Evolutionary conservation across 1,284 basidiomycete genomes (phyloP).

Genomic region (Phylloporus sp.): DNA sequence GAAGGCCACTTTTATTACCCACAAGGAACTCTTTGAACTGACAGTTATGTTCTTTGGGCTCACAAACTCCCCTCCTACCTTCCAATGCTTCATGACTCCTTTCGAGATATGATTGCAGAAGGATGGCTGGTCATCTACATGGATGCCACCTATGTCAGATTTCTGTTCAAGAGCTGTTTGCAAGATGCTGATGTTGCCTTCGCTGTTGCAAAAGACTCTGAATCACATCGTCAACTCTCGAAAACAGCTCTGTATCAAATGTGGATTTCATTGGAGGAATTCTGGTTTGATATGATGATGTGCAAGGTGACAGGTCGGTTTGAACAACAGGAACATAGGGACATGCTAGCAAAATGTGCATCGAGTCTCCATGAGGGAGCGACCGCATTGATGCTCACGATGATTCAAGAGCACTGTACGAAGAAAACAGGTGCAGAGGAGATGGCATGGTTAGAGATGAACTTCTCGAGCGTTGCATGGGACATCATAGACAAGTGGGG

Average conservation of each 20-base stretch:
- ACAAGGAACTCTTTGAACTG: too few species aligned
- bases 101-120: too few species aligned
- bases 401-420: constrained; percentile 15
- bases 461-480: constrained; percentile 37
- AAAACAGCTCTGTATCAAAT: constrained; percentile 43
- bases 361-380: constrained; percentile 2
- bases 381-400: constrained; percentile 10
- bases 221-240: constrained; percentile 44
- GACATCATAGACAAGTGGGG: constrained; percentile 44
- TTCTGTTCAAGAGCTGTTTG: constrained; percentile 46
- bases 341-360: constrained; percentile 16
- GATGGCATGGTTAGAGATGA: constrained; percentile 41
- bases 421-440: constrained; percentile 28
- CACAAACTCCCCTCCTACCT: too few species aligned
- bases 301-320: constrained; percentile 21
- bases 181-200: constrained; percentile 47
- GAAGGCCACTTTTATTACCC: too few species aligned
- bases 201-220: constrained; percentile 38
- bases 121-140: too few species aligned
- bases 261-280: constrained; percentile 40
- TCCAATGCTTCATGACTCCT: too few species aligned
- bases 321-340: constrained; percentile 7
- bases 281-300: constrained; percentile 38
- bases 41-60: too few species aligned
- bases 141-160: constrained; percentile 39